These are phyloP conservation scores for Myxozyma lipomycoides DNA, from an alignment of 805 yeast genomes.

Conservation along the genomic window DNA sequence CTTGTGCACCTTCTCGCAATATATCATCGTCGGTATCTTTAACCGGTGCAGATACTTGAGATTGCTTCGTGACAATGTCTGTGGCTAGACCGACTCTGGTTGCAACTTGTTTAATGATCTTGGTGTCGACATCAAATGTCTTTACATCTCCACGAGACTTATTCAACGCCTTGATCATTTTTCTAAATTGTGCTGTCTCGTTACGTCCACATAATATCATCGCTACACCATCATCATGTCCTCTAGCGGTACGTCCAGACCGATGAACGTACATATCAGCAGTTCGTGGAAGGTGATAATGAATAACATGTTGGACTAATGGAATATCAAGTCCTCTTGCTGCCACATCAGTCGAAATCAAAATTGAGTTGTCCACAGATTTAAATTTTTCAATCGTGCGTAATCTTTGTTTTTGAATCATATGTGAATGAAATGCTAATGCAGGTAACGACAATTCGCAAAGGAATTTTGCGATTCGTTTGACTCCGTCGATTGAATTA, in stretches of 20 bases:
- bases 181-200: conserved; percentile 84
- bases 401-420: conserved; percentile 91
- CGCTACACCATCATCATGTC: conserved; percentile 83
- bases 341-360: conserved; percentile 95
- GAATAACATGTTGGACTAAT: conserved; percentile 86
- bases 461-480: conserved; percentile 72
- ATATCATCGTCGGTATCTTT: conserved; percentile 64
- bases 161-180: conserved; percentile 60
- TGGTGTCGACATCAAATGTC: conserved; percentile 71
- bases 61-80: conserved; percentile 40
- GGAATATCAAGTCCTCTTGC: conserved; percentile 97
- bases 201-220: conserved; percentile 89
- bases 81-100: conserved; percentile 67
- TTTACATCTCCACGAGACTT: conserved; percentile 52
- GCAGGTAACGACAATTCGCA: conserved; percentile 61
- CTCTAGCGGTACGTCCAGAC: conserved; percentile 98
- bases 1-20: conserved; percentile 89
- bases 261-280: conserved; percentile 95
- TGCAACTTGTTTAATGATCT: conserved; percentile 63
- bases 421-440: conserved; percentile 83
- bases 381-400: conserved; percentile 79
- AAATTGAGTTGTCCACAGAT: conserved; percentile 45
- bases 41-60: conserved; percentile 13
- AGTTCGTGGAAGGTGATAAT: conserved; percentile 89
- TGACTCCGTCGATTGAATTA: conserved; percentile 92